Evolutionary conservation across 441 rosid genomes (phyloP).

Genomic region (Daphne laureola): DNA sequence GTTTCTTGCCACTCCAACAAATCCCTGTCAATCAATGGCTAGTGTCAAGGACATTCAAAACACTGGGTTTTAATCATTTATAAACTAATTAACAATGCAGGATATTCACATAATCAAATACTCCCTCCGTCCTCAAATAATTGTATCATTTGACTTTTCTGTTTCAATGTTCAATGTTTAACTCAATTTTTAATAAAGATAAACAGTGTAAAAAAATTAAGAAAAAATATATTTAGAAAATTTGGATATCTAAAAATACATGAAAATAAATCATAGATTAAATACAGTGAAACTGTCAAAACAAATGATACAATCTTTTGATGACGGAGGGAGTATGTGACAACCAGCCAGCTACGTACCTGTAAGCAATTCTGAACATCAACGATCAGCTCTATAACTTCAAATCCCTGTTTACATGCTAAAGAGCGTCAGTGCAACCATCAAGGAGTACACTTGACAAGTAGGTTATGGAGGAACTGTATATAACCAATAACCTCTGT

Average conservation of each 20-base stretch:
- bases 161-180: no score
- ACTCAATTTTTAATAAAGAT: no score
- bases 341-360: slow-evolving; percentile 25
- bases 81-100: background rate
- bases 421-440: slow-evolving; percentile 10
- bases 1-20: slow-evolving; percentile 75
- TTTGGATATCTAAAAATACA: no score
- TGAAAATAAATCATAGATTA: no score
- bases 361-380: slow-evolving; percentile 76
- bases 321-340: no score
- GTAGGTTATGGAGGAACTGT: slow-evolving; percentile 7
- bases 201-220: no score
- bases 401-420: slow-evolving; percentile 49
- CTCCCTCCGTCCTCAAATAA: no score
- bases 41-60: background rate
- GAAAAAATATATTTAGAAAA: no score
- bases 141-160: no score
- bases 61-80: background rate
- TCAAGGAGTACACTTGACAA: background rate
- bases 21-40: slow-evolving; percentile 37
- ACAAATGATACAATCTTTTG: no score
- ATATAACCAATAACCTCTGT: slow-evolving; percentile 36
- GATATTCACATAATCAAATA: slow-evolving; percentile 1
- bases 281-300: no score
- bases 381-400: slow-evolving; percentile 67